phyloP scores from a whole-genome alignment of 2,329 filamentous ascomycete species.

The Botrytis squamosa region DNA sequence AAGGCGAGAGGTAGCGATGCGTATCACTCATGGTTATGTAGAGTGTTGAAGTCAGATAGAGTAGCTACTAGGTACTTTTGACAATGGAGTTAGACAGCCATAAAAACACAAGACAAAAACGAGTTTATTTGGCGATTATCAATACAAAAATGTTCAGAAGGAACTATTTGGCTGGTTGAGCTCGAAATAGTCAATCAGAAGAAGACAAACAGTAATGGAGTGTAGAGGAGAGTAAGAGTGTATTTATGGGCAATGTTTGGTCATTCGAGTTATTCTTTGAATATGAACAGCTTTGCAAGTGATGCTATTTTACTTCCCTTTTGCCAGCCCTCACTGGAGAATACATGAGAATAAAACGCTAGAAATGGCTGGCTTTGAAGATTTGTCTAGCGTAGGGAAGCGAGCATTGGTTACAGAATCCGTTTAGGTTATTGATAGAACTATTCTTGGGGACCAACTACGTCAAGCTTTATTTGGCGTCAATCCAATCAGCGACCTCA shows the following conservation, averaged over 20 bases:
- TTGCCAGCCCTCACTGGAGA: neutral
- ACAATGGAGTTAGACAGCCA: too few relatives aligned
- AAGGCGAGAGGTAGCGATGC: neutral
- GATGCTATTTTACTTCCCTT: neutral
- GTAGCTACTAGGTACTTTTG: too few relatives aligned
- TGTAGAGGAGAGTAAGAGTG: neutral
- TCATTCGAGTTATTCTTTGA: neutral
- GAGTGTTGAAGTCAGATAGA: too few relatives aligned
- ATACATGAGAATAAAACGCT: neutral
- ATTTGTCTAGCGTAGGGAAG: neutral
- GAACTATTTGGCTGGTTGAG: neutral
- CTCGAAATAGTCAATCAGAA: neutral
- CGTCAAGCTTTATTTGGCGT: neutral
- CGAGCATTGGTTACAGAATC: neutral
- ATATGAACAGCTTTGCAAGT: neutral
- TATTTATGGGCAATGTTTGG: neutral
- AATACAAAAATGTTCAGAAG: neutral
- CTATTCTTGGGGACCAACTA: neutral
- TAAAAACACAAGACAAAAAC: neutral
- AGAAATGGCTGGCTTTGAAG: neutral
- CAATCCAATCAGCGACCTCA: slow-evolving; percentile 35
- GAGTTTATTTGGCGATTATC: neutral
- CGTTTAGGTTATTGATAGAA: neutral
- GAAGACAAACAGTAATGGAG: neutral
- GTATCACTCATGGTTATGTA: neutral